Percentiles rank a stretch among this genome's conserved stretches.
Conservation (phyloP, 2,329 filamentous ascomycete genomes). For the Monilinia aucupariae region DNA sequence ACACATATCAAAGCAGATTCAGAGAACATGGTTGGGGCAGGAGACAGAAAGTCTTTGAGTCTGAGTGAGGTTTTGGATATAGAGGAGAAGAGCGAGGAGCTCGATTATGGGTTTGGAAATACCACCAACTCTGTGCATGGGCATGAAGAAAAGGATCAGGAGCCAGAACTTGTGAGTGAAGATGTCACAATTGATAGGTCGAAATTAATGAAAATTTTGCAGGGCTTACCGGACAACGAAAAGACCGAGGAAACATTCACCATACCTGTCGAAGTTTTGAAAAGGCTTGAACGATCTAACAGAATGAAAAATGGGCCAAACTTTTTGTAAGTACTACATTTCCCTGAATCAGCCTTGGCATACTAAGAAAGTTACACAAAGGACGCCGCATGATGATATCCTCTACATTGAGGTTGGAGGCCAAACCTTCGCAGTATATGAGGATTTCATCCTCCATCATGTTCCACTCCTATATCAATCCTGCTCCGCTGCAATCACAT, state of each 20-base stretch:
- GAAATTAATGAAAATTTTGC: background rate
- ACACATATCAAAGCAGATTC: background rate
- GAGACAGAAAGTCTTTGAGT: background rate
- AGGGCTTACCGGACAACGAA: background rate
- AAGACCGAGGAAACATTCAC: background rate
- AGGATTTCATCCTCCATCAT: background rate
- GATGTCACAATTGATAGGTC: background rate
- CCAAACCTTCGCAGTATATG: background rate
- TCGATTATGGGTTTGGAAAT: background rate
- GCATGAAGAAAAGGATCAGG: background rate
- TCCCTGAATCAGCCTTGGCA: background rate
- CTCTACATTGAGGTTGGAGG: background rate
- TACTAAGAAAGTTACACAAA: background rate
- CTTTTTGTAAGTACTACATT: background rate
- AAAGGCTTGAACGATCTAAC: background rate
- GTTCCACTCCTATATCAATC: background rate
- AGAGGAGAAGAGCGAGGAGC: background rate
- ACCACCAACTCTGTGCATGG: too few species aligned
- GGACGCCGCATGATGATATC: background rate
- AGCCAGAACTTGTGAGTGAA: background rate
- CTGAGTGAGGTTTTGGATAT: background rate
- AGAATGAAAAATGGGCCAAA: background rate
- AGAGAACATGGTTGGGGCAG: background rate
- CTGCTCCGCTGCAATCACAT: background rate
- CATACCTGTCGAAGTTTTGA: background rate